A percentile compares a stretch with the other conserved stretches of the same genome.
Conservation (phyloP, 2,329 filamentous ascomycete species). For the Beauveria australis region DNA sequence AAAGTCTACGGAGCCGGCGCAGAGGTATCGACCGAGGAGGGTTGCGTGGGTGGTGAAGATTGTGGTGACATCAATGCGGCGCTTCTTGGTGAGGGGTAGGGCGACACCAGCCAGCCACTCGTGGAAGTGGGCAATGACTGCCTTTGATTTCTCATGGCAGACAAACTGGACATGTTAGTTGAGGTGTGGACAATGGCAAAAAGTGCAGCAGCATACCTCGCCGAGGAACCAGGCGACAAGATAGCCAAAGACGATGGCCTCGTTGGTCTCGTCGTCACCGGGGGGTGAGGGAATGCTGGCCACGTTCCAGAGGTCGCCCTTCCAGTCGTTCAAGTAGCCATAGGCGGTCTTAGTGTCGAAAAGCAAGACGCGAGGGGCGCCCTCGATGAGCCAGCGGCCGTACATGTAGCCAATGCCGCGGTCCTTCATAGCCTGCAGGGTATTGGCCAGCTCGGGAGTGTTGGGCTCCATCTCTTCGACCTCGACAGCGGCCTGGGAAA, state of each 20-base stretch:
- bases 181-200: neutral
- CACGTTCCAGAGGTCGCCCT: slow-evolving; percentile 86
- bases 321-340: slow-evolving; percentile 90
- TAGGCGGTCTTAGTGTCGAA: slow-evolving; percentile 95
- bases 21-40: slow-evolving; percentile 88
- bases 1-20: slow-evolving; percentile 94
- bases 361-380: slow-evolving; percentile 83
- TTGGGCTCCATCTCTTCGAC: slow-evolving; percentile 87
- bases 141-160: slow-evolving; percentile 81
- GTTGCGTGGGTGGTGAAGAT: slow-evolving; percentile 99
- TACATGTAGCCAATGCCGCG: slow-evolving; percentile 86
- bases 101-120: slow-evolving; percentile 97
- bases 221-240: slow-evolving; percentile 96
- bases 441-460: slow-evolving; percentile 67
- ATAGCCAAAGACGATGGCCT: slow-evolving; percentile 96
- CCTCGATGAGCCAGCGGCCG: slow-evolving; percentile 95
- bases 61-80: slow-evolving; percentile 91
- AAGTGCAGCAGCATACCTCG: slow-evolving; percentile 54
- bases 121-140: slow-evolving; percentile 96
- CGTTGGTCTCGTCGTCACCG: slow-evolving; percentile 89
- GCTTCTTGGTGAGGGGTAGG: slow-evolving; percentile 83
- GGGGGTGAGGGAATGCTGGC: slow-evolving; percentile 91
- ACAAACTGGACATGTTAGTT: slow-evolving; percentile 58
- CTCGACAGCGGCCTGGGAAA: slow-evolving; percentile 80
- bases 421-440: slow-evolving; percentile 87